These are phyloP conservation scores for Persicaria tinctoria DNA, from an alignment of 148 eudicot species.

Conservation along the genomic window DNA sequence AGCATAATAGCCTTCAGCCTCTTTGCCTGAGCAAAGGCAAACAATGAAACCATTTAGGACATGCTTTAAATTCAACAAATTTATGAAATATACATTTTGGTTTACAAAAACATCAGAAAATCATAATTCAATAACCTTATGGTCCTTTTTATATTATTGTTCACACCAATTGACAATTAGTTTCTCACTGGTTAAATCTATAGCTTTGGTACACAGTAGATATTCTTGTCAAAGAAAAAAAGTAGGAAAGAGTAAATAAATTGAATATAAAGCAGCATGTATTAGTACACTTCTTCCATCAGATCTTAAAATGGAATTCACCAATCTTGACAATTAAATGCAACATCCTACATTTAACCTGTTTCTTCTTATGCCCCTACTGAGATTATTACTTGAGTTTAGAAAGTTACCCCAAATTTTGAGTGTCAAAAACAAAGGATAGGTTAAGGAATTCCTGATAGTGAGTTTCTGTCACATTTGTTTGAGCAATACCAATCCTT, in stretches of 20 bases:
- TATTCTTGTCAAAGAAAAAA: not conserved
- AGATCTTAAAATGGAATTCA: not conserved
- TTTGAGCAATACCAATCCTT: too few species aligned
- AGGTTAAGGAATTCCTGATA: not conserved
- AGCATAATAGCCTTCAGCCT: conserved; percentile 86
- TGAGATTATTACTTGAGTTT: not conserved
- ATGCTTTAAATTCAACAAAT: not conserved
- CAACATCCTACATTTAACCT: not conserved
- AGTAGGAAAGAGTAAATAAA: not conserved
- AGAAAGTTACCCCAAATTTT: not conserved
- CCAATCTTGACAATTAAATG: not conserved
- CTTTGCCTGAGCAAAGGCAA: conserved; percentile 49
- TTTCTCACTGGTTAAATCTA: not conserved
- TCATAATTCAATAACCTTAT: not conserved
- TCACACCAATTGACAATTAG: not conserved
- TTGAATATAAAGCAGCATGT: not conserved
- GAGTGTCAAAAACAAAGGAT: not conserved
- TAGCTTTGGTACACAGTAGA: not conserved
- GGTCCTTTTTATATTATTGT: not conserved
- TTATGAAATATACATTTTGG: not conserved
- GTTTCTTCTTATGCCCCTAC: not conserved
- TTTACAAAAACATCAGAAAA: not conserved
- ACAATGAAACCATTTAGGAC: not conserved
- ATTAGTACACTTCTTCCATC: not conserved
- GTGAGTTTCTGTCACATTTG: too few species aligned